A percentile compares a stretch with the other conserved stretches of the same genome.
These are phyloP conservation scores for Coriolopsis trogii DNA, from an alignment of 1,284 basidiomycete genomes.

Conservation along the genomic window DNA sequence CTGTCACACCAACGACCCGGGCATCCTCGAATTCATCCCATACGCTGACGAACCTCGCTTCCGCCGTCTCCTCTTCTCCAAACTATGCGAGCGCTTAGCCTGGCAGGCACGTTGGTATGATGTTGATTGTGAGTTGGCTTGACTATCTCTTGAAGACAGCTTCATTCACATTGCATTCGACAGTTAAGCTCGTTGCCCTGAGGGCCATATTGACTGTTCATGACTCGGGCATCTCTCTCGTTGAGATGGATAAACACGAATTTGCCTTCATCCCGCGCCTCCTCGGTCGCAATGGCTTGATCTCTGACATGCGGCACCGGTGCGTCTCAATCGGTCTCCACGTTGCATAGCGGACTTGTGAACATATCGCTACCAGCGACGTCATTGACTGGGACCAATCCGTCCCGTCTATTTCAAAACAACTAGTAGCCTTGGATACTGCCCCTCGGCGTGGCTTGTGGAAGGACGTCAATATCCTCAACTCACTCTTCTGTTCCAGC, in stretches of 20 bases:
- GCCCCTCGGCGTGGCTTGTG: background rate
- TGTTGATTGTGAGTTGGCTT: conserved; percentile 42
- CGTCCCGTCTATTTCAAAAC: background rate
- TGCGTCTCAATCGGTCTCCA: background rate
- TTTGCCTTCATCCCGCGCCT: background rate
- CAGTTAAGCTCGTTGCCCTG: conserved; percentile 33
- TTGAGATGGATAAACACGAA: conserved; percentile 3
- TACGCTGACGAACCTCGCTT: conserved; percentile 42
- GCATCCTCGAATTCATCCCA: conserved; percentile 32
- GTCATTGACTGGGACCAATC: background rate
- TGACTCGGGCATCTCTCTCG: background rate
- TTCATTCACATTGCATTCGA: background rate
- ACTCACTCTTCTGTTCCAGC: conserved; percentile 35
- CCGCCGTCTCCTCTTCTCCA: conserved; percentile 22
- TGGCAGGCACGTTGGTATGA: conserved; percentile 43
- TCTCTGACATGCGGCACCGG: background rate
- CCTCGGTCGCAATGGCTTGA: background rate
- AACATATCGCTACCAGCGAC: conserved; percentile 1
- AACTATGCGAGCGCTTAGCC: conserved; percentile 17
- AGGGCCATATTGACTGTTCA: conserved; percentile 25
- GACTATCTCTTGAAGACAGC: background rate
- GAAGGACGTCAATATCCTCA: conserved; percentile 8
- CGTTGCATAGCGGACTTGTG: no score
- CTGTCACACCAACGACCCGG: conserved; percentile 1
- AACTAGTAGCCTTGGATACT: background rate